Evolutionary conservation across 2,329 filamentous ascomycete genomes (phyloP).

Genomic region (Leptodontidium sp.): DNA sequence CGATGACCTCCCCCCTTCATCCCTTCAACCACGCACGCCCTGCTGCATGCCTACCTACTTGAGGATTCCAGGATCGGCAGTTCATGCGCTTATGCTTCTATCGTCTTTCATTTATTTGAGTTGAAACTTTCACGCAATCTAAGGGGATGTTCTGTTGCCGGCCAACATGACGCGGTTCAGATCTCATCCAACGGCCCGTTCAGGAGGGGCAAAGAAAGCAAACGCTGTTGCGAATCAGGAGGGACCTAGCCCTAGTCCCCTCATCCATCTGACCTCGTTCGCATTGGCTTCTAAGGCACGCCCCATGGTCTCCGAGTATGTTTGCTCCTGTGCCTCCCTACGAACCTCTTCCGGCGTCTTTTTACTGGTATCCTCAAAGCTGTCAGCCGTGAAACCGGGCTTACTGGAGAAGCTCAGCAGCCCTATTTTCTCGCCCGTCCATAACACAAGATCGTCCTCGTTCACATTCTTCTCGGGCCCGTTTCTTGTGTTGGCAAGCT

Average conservation of each 20-base stretch:
- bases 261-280: conserved; percentile 40
- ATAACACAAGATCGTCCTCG: conserved; percentile 78
- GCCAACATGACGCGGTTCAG: neutral
- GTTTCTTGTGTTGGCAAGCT: conserved; percentile 66
- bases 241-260: conserved; percentile 32
- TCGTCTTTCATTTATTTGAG: neutral
- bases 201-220: neutral
- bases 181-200: neutral
- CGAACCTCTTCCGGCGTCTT: conserved; percentile 55
- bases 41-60: neutral
- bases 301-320: conserved; percentile 77
- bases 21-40: neutral
- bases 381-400: conserved; percentile 57
- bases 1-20: neutral
- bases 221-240: conserved; percentile 16
- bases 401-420: conserved; percentile 69
- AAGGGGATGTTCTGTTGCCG: neutral
- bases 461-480: conserved; percentile 51
- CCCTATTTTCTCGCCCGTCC: conserved; percentile 87
- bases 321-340: conserved; percentile 62
- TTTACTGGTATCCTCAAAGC: conserved; percentile 55
- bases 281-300: conserved; percentile 74
- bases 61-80: neutral
- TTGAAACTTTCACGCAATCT: conserved; percentile 11
- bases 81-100: neutral